phyloP scores from a whole-genome alignment of 2,329 filamentous ascomycete species.

The Neonectria magnoliae region DNA sequence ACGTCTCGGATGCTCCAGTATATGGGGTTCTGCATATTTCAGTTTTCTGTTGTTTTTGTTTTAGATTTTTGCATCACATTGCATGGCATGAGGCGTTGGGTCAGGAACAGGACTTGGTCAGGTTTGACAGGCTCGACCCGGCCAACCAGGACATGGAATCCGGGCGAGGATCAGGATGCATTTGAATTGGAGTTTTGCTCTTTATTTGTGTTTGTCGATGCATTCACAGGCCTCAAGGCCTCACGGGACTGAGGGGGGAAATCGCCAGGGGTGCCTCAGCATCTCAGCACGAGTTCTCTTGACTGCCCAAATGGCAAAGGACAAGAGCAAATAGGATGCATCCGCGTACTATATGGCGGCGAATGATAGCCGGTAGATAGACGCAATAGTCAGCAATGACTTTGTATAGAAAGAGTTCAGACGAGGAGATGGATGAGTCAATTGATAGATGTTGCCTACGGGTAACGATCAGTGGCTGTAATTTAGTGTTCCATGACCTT shows the following conservation, averaged over 20 bases:
- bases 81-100: conserved; percentile 46
- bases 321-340: conserved; percentile 1
- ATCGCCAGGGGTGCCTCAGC: conserved; percentile 8
- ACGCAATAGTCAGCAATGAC: conserved; percentile 39
- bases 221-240: conserved; percentile 11
- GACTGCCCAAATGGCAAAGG: conserved; percentile 1
- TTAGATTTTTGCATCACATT: conserved; percentile 37
- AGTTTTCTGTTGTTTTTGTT: conserved; percentile 28
- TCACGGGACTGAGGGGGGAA: not conserved
- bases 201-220: conserved; percentile 6
- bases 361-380: conserved; percentile 34
- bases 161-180: conserved; percentile 15
- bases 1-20: conserved; percentile 11
- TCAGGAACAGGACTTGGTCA: conserved; percentile 29
- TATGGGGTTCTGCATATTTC: conserved; percentile 18
- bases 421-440: conserved; percentile 19
- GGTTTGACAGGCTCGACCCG: conserved; percentile 9
- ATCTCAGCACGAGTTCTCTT: conserved; percentile 2
- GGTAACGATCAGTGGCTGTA: conserved; percentile 10
- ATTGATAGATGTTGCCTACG: conserved; percentile 19
- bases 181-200: conserved; percentile 23
- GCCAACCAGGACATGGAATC: conserved; percentile 11
- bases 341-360: conserved; percentile 1
- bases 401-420: conserved; percentile 27
- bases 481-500: not conserved